These are phyloP conservation scores for Casuarina glauca DNA, from an alignment of 306 rosid species.

Conservation along the genomic window DNA sequence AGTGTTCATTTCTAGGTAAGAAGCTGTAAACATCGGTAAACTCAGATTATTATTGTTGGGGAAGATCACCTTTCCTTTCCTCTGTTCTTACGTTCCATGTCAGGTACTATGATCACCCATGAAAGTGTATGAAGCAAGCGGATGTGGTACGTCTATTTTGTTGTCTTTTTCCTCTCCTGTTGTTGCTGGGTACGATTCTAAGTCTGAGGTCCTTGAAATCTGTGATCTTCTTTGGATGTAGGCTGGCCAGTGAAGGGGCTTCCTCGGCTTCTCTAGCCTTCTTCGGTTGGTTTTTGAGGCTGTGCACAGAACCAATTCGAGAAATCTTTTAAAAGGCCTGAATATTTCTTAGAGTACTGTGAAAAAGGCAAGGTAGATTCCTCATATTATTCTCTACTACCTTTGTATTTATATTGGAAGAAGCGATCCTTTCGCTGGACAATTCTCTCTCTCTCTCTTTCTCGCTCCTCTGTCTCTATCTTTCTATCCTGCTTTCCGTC, in stretches of 20 bases:
- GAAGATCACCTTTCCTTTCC: constrained; percentile 37
- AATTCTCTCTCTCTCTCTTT: constrained; percentile 5
- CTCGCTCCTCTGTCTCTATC: neutral
- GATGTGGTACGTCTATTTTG: constrained; percentile 16
- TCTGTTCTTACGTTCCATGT: constrained; percentile 22
- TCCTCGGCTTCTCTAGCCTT: constrained; percentile 36
- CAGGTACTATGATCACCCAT: constrained; percentile 18
- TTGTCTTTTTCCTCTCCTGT: constrained; percentile 40
- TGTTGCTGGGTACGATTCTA: constrained; percentile 43
- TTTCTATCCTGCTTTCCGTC: constrained; percentile 7
- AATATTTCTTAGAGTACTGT: constrained; percentile 41
- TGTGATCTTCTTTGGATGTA: constrained; percentile 61
- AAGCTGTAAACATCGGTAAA: constrained; percentile 16
- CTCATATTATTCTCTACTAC: constrained; percentile 61
- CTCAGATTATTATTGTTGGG: constrained; percentile 50
- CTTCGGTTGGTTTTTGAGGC: constrained; percentile 38
- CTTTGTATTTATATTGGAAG: constrained; percentile 42
- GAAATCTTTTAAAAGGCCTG: constrained; percentile 25
- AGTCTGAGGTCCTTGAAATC: constrained; percentile 42
- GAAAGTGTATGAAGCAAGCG: constrained; percentile 6
- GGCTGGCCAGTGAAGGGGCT: constrained; percentile 26
- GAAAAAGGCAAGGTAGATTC: constrained; percentile 70
- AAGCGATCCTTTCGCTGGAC: constrained; percentile 21
- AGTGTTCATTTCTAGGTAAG: constrained; percentile 24
- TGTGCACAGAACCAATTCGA: constrained; percentile 40